Conservation (phyloP, 148 eudicot genomes). For the Camellia granthamiana region DNA sequence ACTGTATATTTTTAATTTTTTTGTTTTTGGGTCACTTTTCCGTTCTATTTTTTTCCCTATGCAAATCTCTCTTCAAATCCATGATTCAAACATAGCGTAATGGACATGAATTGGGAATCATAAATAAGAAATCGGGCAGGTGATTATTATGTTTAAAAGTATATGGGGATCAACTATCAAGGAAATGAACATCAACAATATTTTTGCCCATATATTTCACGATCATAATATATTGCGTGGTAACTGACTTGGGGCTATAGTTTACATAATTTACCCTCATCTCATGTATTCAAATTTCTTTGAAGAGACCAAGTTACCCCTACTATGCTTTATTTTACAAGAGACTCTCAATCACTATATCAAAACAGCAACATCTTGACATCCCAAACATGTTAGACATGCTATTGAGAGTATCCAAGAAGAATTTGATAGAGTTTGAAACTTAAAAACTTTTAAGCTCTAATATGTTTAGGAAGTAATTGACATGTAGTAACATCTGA, state of each 20-base stretch:
- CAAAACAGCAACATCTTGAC: background rate
- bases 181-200: background rate
- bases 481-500: background rate
- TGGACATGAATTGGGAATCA: background rate
- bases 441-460: background rate
- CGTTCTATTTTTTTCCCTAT: too few relatives aligned
- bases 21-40: too few relatives aligned
- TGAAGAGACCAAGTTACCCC: background rate
- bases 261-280: background rate
- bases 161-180: background rate
- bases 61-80: too few relatives aligned
- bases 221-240: background rate
- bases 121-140: background rate
- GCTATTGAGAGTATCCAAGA: background rate
- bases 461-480: background rate
- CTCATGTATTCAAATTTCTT: background rate
- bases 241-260: background rate
- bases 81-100: too few relatives aligned
- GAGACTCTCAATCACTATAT: background rate
- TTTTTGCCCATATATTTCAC: slow-evolving; percentile 5
- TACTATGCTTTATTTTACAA: background rate
- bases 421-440: slow-evolving; percentile 7
- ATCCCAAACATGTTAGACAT: too few relatives aligned
- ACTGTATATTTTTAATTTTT: too few relatives aligned
- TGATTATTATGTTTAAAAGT: background rate